A percentile compares a stretch with the other conserved stretches of the same genome.
phyloP scores from a whole-genome alignment of 2,329 filamentous ascomycete genomes.

The Trichophyton simii region DNA sequence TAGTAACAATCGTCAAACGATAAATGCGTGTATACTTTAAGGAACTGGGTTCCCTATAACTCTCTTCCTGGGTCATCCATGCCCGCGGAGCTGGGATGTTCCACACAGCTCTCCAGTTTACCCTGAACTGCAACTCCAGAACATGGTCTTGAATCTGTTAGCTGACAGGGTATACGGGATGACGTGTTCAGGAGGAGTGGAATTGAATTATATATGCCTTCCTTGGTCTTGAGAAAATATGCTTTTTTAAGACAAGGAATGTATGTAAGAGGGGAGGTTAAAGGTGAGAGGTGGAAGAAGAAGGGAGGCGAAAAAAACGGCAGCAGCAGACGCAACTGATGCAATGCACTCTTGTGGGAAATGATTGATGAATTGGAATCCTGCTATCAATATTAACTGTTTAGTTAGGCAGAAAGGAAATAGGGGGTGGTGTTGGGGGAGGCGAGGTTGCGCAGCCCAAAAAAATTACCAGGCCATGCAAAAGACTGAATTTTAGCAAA shows the following conservation, averaged over 20 bases:
- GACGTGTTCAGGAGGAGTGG: constrained; percentile 2
- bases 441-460: background rate
- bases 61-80: constrained; percentile 2
- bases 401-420: constrained; percentile 2
- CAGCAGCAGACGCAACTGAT: background rate
- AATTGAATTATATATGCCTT: background rate
- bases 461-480: background rate
- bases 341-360: background rate
- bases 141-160: background rate
- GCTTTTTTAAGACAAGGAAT: background rate
- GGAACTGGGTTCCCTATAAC: background rate
- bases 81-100: constrained; percentile 1
- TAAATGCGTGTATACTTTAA: constrained; percentile 10
- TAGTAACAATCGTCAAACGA: constrained; percentile 28
- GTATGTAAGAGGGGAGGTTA: background rate
- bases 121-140: background rate
- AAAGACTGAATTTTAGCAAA: background rate
- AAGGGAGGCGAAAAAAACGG: background rate
- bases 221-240: background rate
- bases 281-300: background rate
- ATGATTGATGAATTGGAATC: background rate
- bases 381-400: background rate
- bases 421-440: background rate
- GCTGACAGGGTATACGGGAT: background rate
- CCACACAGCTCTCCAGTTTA: background rate